Base-by-base conservation (phyloP, 331 rosid species). In the Dryas integrifolia region DNA sequence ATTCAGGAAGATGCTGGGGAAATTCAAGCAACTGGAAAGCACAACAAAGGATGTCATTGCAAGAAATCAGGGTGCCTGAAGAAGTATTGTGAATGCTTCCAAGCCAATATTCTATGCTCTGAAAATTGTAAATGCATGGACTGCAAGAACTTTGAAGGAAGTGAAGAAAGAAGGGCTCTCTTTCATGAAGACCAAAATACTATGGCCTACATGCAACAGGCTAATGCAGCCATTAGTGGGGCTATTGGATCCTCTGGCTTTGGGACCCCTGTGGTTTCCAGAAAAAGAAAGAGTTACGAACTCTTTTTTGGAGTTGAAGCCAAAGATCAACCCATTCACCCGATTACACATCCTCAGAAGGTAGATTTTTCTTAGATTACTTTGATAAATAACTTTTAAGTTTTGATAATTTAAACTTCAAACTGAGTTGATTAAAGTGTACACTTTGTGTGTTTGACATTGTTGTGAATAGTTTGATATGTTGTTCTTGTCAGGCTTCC, bases 11-110 rank as follows among this genome's bases (percentile, higher is more conserved):
- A 87, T 68, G 73, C 74, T 7, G 71, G 82, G 61, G 89, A 85
- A 74, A 65, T 59, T 84, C 96, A 86, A 82, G 78, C 82, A 48
- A 67, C 82, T 51, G 96, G 88, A 79, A 88, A 85, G 88, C 97
- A 91, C 88, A 89, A 89, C 75, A 91, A 88, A 87, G 97, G 97
- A 78, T 91, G 97, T 65, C 82, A 89, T 79, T 91, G 97, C 84
- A 86, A 82, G 86, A 91, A 85, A 80, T 86, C 96, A 56, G 97
- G 95, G 75, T 91, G 97, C 85, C 97, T 91, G 49, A 91, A 91
- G 87, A 91, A 87, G 85, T 88, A 91, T 72, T 91, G 97, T 3
- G 97, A 91, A 81, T 91, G 97, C 82, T 91, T 85, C 80, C 94
- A 92, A 77, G 86, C 85, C 79, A 89, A 80, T 79, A 64, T 88